Base-by-base conservation (phyloP, 495 filamentous ascomycete species). In the Endocarpon pusillum region DNA sequence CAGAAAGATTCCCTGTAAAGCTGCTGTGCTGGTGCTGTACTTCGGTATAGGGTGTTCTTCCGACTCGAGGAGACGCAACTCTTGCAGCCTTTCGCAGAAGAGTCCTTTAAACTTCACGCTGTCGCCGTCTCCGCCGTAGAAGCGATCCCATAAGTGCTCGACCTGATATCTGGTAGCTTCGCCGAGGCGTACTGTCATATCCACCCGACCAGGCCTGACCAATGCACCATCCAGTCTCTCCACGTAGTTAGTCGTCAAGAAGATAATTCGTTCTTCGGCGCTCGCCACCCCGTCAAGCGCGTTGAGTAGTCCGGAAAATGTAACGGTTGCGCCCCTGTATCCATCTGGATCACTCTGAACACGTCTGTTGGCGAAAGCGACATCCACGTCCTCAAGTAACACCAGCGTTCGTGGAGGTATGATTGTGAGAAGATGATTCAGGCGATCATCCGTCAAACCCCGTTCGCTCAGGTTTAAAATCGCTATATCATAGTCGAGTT, bases 251-350 rank as follows among this genome's bases (percentile, higher is more conserved):
- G 89, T 97, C 3, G 89, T 97, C 33, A 97, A 67, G 51, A 97
- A 89, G 11, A 91, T 70, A 34, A 97, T 76, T 11, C 89, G 67
- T 54, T 96, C 84, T 45, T 97, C 89, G 2, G 83, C 82, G 38
- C 86, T 91, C n/a, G 86, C 85, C 5, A 94, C 75, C 0, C 89
- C 89, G 42, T 97, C 89, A 10, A 97, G 58, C 1, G 91, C 84
- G 54, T 97, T 97, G 38, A 97, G 54, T 33, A 97, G 51, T 0
- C 89, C 89, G 0, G 89, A 94, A 49, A 94, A 94, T 0, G 89
- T 97, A 29, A 97, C 89, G 17, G 84, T 94, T 3, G 75, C 76
- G 21, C 89, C 85, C 17, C 68, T 65, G 46, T 94, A 97, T 6
- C 89, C 89, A 47, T 96, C 82, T 7, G 72, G 57, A 21, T 83